phyloP scores from a whole-genome alignment of 768 basidiomycete genomes.

The Porphyrellus cyaneotinctus region DNA sequence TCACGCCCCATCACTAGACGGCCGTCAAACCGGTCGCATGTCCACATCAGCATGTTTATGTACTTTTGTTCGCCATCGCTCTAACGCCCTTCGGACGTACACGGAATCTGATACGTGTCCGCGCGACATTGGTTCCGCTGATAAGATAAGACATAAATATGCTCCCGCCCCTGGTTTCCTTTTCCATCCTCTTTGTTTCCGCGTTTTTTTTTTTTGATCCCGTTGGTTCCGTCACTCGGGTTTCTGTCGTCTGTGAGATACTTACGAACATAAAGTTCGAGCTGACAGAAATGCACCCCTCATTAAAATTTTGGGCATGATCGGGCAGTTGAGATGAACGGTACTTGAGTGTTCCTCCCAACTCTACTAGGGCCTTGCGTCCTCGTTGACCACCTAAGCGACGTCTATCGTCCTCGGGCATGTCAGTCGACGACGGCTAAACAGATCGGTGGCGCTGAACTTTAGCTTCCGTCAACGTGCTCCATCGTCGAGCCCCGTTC shows the following conservation, averaged over 20 bases:
- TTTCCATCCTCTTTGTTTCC: conserved; percentile 10
- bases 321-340: conserved; percentile 4
- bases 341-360: not conserved
- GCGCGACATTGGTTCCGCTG: conserved; percentile 14
- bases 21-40: conserved; percentile 11
- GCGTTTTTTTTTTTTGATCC: conserved; percentile 9
- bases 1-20: conserved; percentile 1
- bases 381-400: conserved; percentile 1
- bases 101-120: conserved; percentile 24
- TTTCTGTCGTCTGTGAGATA: no score
- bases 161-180: conserved; percentile 8
- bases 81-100: conserved; percentile 16
- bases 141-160: conserved; percentile 30
- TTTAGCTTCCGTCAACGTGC: not conserved
- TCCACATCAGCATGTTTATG: conserved; percentile 7
- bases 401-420: not conserved
- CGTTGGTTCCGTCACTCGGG: conserved; percentile 15
- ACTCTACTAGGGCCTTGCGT: not conserved
- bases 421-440: not conserved
- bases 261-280: conserved; percentile 4
- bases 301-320: not conserved
- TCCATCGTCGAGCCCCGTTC: conserved; percentile 11
- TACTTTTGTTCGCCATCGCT: conserved; percentile 6
- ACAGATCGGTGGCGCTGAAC: not conserved
- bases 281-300: conserved; percentile 1